Evolutionary conservation across 106 monocot species (phyloP).

Genomic region (Dendrobium nobile): DNA sequence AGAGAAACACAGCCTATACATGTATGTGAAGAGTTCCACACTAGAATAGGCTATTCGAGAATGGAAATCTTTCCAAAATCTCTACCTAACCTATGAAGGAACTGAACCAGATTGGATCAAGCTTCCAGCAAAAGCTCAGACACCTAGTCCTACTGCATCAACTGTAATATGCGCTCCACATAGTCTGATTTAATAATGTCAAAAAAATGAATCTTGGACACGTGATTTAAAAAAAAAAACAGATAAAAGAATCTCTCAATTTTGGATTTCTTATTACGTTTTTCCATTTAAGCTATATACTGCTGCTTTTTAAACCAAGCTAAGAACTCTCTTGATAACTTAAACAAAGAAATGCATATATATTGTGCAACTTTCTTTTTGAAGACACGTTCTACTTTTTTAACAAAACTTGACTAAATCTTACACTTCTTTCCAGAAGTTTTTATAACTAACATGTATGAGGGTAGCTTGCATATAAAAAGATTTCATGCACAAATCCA

Average conservation of each 20-base stretch:
- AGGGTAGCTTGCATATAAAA: background rate
- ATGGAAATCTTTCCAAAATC: background rate
- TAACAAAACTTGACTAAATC: background rate
- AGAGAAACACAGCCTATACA: background rate
- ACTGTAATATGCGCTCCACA: too few species aligned
- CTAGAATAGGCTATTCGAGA: background rate
- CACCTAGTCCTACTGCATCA: background rate
- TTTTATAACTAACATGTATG: background rate
- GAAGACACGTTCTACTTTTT: background rate
- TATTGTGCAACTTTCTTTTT: background rate
- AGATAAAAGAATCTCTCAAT: background rate
- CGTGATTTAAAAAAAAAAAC: background rate
- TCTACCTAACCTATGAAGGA: background rate
- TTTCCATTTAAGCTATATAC: too few species aligned
- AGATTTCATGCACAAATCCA: too few species aligned
- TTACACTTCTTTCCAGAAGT: background rate
- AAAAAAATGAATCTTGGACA: background rate
- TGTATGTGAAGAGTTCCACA: background rate
- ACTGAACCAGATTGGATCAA: background rate
- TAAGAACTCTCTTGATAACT: background rate
- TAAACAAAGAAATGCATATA: background rate
- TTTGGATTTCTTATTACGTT: too few species aligned
- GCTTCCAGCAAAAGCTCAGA: background rate
- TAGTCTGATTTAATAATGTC: background rate
- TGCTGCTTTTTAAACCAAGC: too few species aligned